Evolutionary conservation across 192 early-diverging fungal species (phyloP), one percentile per base, ranked within the genome.

Genomic region (Linnemannia elongata): DNA sequence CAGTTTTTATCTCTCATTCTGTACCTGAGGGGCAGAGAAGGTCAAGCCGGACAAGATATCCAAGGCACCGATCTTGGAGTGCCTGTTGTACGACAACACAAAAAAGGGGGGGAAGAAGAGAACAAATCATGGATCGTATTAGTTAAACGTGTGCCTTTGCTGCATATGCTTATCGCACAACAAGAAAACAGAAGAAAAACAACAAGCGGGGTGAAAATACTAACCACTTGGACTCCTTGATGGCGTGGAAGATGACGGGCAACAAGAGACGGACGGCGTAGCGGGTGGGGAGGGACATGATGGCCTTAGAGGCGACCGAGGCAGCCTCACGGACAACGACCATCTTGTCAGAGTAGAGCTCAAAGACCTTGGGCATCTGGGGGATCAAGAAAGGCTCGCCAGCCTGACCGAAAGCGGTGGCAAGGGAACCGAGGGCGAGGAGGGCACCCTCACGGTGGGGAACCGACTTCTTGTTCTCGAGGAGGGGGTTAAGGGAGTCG

Each of bases 391-490:
- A 94, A 30, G 95, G 94, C 89, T 96, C 96, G 52, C 82, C 91
- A 77, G 89, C 88, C 83, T 91, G 90, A 60, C 91, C 92, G 72
- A 94, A 90, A 66, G 85, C 72, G 72, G 44, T 81, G 81, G 92
- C 92, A 57, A 96, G 69, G 69, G 93, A 93, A 70, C 77, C 79
- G 85, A 93, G 92, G 63, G 90, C 91, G 73, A 91, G 88, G 77
- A 92, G 82, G 49, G 93, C 93, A 47, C 91, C 95, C 80, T 95
- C 91, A 80, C 94, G 93, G 69, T 92, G 91, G 76, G 82, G 83
- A 72, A 89, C 80, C 72, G 75, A 90, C 92, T 96, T 95, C 92
- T 96, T 96, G 92, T 94, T 91, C 76, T 88, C 88, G 60, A 93
- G 84, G 72, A 93, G 92, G 69, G 91, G 91, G 57, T 76, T 77